Evolutionary conservation across 2,329 filamentous ascomycete genomes (phyloP).

Genomic region (Fusarium sp.): DNA sequence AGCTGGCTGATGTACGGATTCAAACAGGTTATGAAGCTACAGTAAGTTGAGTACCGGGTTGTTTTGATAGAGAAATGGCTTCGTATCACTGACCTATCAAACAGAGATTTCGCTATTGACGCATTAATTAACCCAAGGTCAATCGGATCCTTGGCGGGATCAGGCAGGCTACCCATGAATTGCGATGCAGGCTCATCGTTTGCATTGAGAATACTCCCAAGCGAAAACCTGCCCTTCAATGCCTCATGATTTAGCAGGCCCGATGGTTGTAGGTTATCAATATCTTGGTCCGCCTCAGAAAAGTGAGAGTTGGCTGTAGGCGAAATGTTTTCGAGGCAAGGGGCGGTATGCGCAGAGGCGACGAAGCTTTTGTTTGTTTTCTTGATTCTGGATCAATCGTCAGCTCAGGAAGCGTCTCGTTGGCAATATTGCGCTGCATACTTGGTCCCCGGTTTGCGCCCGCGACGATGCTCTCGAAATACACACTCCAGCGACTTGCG

Average conservation of each 20-base stretch:
- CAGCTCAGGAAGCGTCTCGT: accelerated
- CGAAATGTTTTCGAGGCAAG: neutral
- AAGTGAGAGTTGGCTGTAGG: neutral
- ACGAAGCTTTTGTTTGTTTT: neutral
- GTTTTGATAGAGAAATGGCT: too few relatives aligned
- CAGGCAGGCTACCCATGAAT: neutral
- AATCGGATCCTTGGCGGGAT: neutral
- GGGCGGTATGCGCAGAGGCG: neutral
- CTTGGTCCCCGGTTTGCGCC: neutral
- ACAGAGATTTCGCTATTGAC: neutral
- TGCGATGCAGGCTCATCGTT: neutral
- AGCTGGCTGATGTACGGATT: conserved; percentile 9
- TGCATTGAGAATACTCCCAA: neutral
- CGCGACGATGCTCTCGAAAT: neutral
- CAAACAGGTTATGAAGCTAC: neutral
- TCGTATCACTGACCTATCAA: neutral
- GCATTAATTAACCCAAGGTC: neutral
- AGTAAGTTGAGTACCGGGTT: too few relatives aligned
- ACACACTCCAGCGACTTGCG: neutral
- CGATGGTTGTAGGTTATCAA: neutral
- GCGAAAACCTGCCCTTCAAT: neutral
- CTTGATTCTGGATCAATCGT: neutral
- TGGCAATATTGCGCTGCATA: neutral
- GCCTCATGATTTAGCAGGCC: neutral
- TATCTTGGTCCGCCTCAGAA: neutral